Percentiles rank a stretch among this genome's conserved stretches.
Conservation (phyloP, 1,139 yeast genomes). For the Nakaseomyces delphensis region DNA sequence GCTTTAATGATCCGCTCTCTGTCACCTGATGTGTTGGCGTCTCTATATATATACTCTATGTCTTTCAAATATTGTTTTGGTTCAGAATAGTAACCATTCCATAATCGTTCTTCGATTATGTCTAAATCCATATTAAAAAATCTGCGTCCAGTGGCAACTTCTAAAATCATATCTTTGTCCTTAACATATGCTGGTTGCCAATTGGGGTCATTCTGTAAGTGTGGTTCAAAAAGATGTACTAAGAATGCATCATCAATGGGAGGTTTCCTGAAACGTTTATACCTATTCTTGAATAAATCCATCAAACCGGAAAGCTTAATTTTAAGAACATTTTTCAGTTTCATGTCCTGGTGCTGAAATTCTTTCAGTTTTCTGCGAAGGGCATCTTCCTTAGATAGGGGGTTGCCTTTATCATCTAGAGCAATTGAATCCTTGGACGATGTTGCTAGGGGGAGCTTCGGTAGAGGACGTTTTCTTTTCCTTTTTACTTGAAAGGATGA, state of each 20-base stretch:
- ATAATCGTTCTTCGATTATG: slow-evolving; percentile 83
- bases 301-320: slow-evolving; percentile 77
- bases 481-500: slow-evolving; percentile 37
- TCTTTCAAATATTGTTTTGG: slow-evolving; percentile 85
- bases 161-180: slow-evolving; percentile 72
- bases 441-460: slow-evolving; percentile 38
- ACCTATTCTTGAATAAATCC: slow-evolving; percentile 81
- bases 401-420: slow-evolving; percentile 20
- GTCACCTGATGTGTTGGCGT: slow-evolving; percentile 66
- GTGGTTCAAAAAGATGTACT: slow-evolving; percentile 68
- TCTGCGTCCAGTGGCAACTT: slow-evolving; percentile 60
- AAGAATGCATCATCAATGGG: slow-evolving; percentile 68
- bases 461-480: slow-evolving; percentile 34
- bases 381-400: slow-evolving; percentile 21
- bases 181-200: slow-evolving; percentile 44
- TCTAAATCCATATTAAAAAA: slow-evolving; percentile 88
- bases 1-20: slow-evolving; percentile 82
- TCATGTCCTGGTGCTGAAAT: slow-evolving; percentile 65
- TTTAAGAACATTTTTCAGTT: slow-evolving; percentile 73
- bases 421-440: slow-evolving; percentile 16
- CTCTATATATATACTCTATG: slow-evolving; percentile 73
- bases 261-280: slow-evolving; percentile 86
- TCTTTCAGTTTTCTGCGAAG: slow-evolving; percentile 35
- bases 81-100: slow-evolving; percentile 95
- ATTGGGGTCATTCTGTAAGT: slow-evolving; percentile 22